Conservation (phyloP, 371 early-diverging fungal species). For the Mucor sp. region DNA sequence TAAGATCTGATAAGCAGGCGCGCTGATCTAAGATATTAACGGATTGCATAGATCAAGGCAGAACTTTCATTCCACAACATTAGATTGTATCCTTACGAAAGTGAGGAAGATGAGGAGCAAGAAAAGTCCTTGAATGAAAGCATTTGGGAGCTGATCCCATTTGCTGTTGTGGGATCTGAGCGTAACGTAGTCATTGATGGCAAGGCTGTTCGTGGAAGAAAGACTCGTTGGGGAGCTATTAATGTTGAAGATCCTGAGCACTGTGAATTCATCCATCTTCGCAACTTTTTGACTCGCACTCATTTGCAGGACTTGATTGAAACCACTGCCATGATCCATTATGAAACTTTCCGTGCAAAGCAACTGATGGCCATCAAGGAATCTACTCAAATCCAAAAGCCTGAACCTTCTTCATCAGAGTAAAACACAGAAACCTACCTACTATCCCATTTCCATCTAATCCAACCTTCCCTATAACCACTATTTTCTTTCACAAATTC, state of each 20-base stretch:
- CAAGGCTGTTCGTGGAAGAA: constrained; percentile 69
- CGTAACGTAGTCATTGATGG: constrained; percentile 82
- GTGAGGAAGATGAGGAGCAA: constrained; percentile 81
- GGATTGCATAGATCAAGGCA: constrained; percentile 68
- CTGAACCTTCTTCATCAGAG: constrained; percentile 1
- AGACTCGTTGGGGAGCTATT: constrained; percentile 70
- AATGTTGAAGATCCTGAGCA: constrained; percentile 74
- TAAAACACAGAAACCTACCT: not conserved
- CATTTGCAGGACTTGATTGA: constrained; percentile 88
- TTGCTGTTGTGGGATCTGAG: constrained; percentile 87
- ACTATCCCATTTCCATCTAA: not conserved
- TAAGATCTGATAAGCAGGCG: constrained; percentile 15
- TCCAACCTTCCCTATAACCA: not conserved
- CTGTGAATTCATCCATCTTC: constrained; percentile 80
- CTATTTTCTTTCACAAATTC: not conserved
- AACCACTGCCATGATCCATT: constrained; percentile 86
- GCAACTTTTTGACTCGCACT: constrained; percentile 84
- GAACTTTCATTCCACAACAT: constrained; percentile 94
- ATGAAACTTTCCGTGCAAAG: constrained; percentile 89
- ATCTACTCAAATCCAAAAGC: constrained; percentile 37
- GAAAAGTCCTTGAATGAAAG: constrained; percentile 72
- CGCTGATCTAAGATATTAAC: constrained; percentile 56
- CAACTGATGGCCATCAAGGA: constrained; percentile 86
- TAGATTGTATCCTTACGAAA: constrained; percentile 83
- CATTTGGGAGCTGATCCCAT: constrained; percentile 80